Base-by-base conservation (phyloP, 225 moss, liverwort and hornwort species). In the Physcomitrium patens region DNA sequence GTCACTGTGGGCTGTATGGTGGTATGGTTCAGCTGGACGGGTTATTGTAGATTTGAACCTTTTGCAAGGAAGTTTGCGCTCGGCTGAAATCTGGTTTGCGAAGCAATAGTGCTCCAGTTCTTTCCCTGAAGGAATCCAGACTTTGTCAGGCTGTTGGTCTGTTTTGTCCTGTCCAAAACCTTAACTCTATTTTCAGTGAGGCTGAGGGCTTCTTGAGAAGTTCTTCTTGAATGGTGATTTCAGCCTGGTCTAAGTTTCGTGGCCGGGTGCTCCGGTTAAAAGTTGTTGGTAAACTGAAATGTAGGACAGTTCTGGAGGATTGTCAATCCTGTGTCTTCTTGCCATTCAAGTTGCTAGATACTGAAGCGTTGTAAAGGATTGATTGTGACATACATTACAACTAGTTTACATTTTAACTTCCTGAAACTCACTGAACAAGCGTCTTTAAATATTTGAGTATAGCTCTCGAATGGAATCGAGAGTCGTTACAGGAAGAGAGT, bases 211-310 rank as follows among this genome's bases (percentile, higher is more conserved):
- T 70, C 57, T 54, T 71, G 65, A 18, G 47, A 72, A 72, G 73
- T 76, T 65, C 71, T 74, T 84, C 68, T 80, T 83, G 87, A 78
- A 88, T 88, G 88, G 85, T 88, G 88, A 85, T 80, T 82, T 80
- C 80, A 73, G 59, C 64, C 69, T 78, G 82, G 45, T 76, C 68
- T 82, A 85, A 88, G 83, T 88, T 83, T 73, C 72, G 85, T 76
- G 85, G 83, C 72, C 78, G 75, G 76, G 76, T 85, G 76, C 73
- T 80, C 42, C 85, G 71, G 78, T 82, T 80, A 50, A 82, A 80
- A 78, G 74, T 75, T 66, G 76, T 76, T 80, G 78, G 78, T 61
- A 77, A 80, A 69, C 80, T 80, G 80, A 80, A 88, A 83, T 85
- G 88, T 85, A 85, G 82, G 73, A 72, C 69, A 64, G 47, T 53